Base-by-base conservation (phyloP, 2,329 filamentous ascomycete genomes). In the Exophiala bonariae region DNA sequence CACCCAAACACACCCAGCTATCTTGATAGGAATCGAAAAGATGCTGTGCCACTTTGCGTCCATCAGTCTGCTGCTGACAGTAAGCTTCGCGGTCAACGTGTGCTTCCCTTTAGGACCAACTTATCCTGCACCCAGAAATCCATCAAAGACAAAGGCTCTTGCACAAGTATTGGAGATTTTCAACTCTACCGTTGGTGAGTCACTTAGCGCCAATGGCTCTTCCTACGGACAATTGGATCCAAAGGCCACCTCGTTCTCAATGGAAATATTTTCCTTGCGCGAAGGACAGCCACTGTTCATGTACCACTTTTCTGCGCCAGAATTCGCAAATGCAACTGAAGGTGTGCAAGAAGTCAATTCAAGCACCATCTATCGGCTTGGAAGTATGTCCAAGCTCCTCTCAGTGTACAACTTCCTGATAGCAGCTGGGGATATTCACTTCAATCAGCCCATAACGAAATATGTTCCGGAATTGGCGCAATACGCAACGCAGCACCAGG, bases 351-450 rank as follows among this genome's bases (percentile, higher is more conserved):
- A 4, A 11, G 2, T 50, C 2, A 45, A 41, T 18, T 26, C 44
- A 10, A 39, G 60, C 19, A 61, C 57, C 17, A 46, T 62, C 8
- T 61, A 59, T 32, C 54, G 61, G 10, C 52, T 60, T 19, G 62
- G 66, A n/a, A 69, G 68, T n/a, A 51, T 72, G 8, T 69, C 64
- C 8, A 66, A 72, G 45, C 50, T 70, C 2, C 67, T 65, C 34
- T 70, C 65, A 0, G 59, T 69, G 3, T 58, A 67, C 50, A 59
- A 59, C 0, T 66, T 67, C 23, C 59, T 72, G 0, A 56, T 63
- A 0, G 59, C 61, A 10, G 63, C 60, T 1, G 67, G 67, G 0
- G 67, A 70, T 26, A 38, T 49, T 1, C 52, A 63, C 26, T 67
- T 63, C 57, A 65, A 66, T 42, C 65, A 72, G 3, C 67, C 67